Evolutionary conservation across 768 basidiomycete species (phyloP).

Genomic region (Tephrocybe sp.): DNA sequence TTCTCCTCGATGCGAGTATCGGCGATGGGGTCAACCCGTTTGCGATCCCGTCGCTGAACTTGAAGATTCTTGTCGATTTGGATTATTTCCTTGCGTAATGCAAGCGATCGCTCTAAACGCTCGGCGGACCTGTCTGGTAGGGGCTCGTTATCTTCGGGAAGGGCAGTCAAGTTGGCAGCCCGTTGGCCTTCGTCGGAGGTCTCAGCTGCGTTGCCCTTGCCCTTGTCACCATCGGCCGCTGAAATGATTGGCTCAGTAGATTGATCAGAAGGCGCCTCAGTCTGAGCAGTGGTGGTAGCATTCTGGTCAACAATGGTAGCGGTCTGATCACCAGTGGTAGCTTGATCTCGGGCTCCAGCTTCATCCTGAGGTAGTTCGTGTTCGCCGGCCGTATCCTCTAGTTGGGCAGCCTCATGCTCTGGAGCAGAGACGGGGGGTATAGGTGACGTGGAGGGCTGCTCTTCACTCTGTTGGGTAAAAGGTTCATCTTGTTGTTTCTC

Average conservation of each 20-base stretch:
- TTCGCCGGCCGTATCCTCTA: neutral
- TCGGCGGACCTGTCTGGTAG: conserved; percentile 5
- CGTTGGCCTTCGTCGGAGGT: neutral
- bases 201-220: neutral
- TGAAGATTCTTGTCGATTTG: neutral
- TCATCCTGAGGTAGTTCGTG: no score
- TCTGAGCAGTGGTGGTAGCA: neutral
- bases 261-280: neutral
- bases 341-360: no score
- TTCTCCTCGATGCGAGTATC: neutral
- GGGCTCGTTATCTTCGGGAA: conserved; percentile 1
- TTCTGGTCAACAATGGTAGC: neutral
- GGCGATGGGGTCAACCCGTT: neutral
- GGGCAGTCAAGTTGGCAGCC: neutral
- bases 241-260: no score
- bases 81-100: conserved; percentile 8
- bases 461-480: neutral
- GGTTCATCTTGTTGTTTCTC: neutral
- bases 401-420: neutral
- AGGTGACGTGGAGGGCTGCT: neutral
- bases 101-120: conserved; percentile 6
- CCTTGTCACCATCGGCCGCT: no score
- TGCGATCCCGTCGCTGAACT: neutral
- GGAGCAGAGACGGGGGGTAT: neutral
- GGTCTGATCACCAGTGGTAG: no score